phyloP scores from a whole-genome alignment of 331 rosid species.

The Spiraea crenata region DNA sequence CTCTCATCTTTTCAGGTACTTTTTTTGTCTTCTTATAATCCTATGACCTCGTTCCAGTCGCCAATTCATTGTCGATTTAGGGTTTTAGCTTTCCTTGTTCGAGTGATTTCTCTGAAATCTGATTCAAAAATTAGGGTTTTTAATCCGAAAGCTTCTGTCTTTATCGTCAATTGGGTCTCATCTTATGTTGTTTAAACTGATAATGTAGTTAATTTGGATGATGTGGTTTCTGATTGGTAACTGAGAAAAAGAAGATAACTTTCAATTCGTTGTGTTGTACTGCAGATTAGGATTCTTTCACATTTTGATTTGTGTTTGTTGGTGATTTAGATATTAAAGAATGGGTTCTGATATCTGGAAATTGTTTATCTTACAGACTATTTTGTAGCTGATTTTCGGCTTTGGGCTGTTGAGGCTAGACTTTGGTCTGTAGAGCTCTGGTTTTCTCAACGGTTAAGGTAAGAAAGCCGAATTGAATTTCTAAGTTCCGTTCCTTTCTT shows the following conservation, averaged over 20 bases:
- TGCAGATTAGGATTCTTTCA: background rate
- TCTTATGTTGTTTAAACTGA: background rate
- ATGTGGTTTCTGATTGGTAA: background rate
- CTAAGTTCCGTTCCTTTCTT: background rate
- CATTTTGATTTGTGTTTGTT: background rate
- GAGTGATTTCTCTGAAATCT: background rate
- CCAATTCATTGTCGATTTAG: background rate
- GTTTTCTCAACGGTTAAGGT: constrained; percentile 48
- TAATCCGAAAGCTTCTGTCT: background rate
- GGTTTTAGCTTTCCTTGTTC: background rate
- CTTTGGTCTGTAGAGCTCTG: constrained; percentile 23
- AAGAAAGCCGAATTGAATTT: constrained; percentile 36
- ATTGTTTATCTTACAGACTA: background rate
- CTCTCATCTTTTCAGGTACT: background rate
- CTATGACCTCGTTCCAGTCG: background rate
- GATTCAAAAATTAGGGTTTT: background rate
- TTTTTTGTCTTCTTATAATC: background rate
- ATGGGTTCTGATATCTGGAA: background rate
- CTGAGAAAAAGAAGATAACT: background rate
- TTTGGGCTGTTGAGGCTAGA: constrained; percentile 17
- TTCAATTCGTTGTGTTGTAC: background rate
- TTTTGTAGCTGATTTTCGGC: background rate
- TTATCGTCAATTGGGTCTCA: background rate
- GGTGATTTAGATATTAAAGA: background rate
- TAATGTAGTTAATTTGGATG: background rate